These are phyloP conservation scores for Penicillium waksmanii DNA, from an alignment of 495 filamentous ascomycete species.

Conservation along the genomic window DNA sequence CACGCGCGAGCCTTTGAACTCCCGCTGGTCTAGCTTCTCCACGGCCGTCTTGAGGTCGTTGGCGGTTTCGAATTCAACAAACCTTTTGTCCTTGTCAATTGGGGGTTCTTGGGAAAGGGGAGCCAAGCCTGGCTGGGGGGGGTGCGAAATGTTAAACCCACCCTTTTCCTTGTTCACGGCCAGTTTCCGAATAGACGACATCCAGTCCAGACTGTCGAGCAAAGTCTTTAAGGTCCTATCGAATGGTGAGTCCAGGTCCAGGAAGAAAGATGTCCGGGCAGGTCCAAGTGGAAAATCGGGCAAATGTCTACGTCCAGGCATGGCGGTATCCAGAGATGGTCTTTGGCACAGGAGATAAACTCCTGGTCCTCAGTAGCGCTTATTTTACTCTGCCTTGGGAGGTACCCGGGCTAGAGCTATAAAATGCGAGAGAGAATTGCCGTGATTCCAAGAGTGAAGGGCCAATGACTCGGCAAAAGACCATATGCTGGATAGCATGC, in stretches of 20 bases:
- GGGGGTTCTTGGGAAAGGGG: constrained; percentile 10
- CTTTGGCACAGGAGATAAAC: not conserved
- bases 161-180: constrained; percentile 93
- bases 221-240: constrained; percentile 98
- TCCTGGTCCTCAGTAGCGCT: not conserved
- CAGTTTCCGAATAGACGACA: constrained; percentile 97
- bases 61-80: constrained; percentile 96
- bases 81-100: constrained; percentile 60
- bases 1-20: constrained; percentile 87
- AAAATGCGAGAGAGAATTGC: not conserved
- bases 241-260: constrained; percentile 48
- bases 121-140: constrained; percentile 8
- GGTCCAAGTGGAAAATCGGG: constrained; percentile 21
- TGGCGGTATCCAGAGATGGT: constrained; percentile 4
- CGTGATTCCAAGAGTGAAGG: constrained; percentile 19
- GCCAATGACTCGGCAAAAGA: constrained; percentile 16
- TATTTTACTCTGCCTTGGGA: not conserved
- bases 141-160: constrained; percentile 51
- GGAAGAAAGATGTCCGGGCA: constrained; percentile 36
- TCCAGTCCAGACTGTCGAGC: constrained; percentile 95
- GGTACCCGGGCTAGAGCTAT: not conserved
- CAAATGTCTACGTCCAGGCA: constrained; percentile 28
- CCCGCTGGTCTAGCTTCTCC: constrained; percentile 86
- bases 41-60: constrained; percentile 87
- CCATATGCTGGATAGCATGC: constrained; percentile 18